Percentiles rank a stretch among this genome's conserved stretches.
phyloP scores from a whole-genome alignment of 2,329 filamentous ascomycete genomes.

The Colletotrichum siamense region DNA sequence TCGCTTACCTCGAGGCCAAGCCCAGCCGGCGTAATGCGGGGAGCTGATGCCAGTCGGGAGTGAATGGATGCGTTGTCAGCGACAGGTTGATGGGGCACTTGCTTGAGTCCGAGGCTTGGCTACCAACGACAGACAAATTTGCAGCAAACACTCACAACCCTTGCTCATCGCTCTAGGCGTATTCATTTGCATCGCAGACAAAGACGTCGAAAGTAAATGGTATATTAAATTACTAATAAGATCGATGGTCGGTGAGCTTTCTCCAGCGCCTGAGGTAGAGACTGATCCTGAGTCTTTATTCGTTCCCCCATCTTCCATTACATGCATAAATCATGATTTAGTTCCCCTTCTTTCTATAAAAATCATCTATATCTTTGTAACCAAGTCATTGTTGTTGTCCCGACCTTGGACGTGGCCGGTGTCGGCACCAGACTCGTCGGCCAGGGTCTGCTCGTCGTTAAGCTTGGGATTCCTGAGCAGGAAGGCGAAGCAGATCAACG shows the following conservation, averaged over 20 bases:
- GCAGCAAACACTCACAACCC: not conserved
- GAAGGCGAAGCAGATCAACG: conserved; percentile 49
- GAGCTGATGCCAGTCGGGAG: not conserved
- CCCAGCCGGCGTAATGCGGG: not conserved
- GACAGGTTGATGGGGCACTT: not conserved
- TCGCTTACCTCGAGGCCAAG: not conserved
- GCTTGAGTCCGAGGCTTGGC: not conserved
- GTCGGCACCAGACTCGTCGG: conserved; percentile 26
- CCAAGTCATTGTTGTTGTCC: not conserved
- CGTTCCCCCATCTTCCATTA: not conserved
- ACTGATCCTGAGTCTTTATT: not conserved
- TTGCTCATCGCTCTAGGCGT: not conserved
- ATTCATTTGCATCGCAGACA: no score
- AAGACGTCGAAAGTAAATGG: no score
- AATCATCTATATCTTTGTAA: not conserved
- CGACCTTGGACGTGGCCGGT: not conserved
- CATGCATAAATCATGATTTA: not conserved
- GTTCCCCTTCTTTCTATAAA: not conserved
- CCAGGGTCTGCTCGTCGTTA: conserved; percentile 49
- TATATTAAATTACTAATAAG: not conserved
- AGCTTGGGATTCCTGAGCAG: conserved; percentile 51
- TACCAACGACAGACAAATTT: not conserved
- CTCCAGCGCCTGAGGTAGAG: not conserved
- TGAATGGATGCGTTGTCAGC: not conserved
- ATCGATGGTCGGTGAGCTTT: not conserved